phyloP scores from a whole-genome alignment of 2,329 filamentous ascomycete species.

The Lojkania enalia region DNA sequence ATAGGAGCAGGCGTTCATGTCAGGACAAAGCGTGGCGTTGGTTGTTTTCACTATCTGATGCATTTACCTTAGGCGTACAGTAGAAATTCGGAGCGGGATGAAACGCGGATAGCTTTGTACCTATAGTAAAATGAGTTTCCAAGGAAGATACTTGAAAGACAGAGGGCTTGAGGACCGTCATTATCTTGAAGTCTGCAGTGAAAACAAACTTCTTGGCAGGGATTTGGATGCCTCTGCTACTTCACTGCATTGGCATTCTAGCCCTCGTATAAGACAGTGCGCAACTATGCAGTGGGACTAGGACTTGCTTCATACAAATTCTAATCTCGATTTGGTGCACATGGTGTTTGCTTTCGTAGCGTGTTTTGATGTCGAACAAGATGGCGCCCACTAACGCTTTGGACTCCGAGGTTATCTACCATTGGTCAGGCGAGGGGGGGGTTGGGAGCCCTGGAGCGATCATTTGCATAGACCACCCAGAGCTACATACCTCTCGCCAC shows the following conservation, averaged over 20 bases:
- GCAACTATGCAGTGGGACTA: not conserved
- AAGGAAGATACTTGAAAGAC: slow-evolving; percentile 7
- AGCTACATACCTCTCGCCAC: slow-evolving; percentile 18
- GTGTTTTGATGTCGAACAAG: slow-evolving; percentile 2
- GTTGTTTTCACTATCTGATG: not conserved
- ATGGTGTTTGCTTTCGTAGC: slow-evolving; percentile 2
- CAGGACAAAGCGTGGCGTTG: slow-evolving; percentile 7
- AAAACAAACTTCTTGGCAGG: slow-evolving; percentile 13
- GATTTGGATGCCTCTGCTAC: no score
- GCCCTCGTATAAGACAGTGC: not conserved
- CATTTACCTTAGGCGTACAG: not conserved
- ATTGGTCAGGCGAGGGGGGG: not conserved
- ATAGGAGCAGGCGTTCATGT: slow-evolving; percentile 4
- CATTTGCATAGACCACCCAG: no score
- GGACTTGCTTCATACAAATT: no score
- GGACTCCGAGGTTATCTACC: not conserved
- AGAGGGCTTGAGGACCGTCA: not conserved
- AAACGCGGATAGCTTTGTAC: slow-evolving; percentile 9
- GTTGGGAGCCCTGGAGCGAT: no score
- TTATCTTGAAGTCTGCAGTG: slow-evolving; percentile 5
- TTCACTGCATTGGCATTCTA: no score
- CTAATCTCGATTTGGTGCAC: slow-evolving; percentile 1
- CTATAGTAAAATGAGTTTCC: slow-evolving; percentile 2
- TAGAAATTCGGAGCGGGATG: not conserved
- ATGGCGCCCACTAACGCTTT: not conserved